Base-by-base conservation (phyloP, 768 basidiomycete species). In the Suillus americanus region DNA sequence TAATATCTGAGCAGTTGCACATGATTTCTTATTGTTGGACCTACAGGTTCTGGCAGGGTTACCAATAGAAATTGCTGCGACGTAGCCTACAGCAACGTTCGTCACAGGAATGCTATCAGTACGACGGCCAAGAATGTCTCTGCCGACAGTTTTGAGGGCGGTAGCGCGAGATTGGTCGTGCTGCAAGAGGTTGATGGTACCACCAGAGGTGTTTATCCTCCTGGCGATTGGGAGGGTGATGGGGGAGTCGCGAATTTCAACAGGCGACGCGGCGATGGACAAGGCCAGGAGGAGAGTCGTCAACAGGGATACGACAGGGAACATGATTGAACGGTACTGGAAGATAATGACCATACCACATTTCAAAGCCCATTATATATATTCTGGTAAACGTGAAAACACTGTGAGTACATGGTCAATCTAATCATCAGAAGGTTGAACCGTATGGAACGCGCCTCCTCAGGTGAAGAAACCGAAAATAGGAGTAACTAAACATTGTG, bases 1-100 rank as follows among this genome's bases (percentile, higher is more conserved):
- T 28, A 10, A 41, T 41, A 43, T 53, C 54, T 62, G 38, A 67
- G 25, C 45, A 35, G 14, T 9, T 6, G 28, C 35, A n/a, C n/a
- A 57, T 41, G 5, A 25, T 51, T 23, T 46, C 46, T 23, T 5
- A 13, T 5, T 23, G 14, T 23, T 50, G 13, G 55, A 65, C 80
- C 67, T 66, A 85, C 86, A 87, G 28, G 68, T 74, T 5, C 85
- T 87, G n/a, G 83, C 72, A 1, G 86, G 87, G 65, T 68, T 81
- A 53, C 88, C 87, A 37, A 89, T 79, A 16, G 80, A 82, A 35
- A 87, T 78, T 20, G 77, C 68, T 2, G 84, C 77, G 57, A 74
- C 35, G 57, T 68, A 70, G 18, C 73, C 68, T 40, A 81, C 75
- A n/a, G 72, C 76, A 62, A 79, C 74, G 67, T 84, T 82, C 65